phyloP scores from a whole-genome alignment of 352 stramenopile genomes.

The Nothophytophthora sp. region DNA sequence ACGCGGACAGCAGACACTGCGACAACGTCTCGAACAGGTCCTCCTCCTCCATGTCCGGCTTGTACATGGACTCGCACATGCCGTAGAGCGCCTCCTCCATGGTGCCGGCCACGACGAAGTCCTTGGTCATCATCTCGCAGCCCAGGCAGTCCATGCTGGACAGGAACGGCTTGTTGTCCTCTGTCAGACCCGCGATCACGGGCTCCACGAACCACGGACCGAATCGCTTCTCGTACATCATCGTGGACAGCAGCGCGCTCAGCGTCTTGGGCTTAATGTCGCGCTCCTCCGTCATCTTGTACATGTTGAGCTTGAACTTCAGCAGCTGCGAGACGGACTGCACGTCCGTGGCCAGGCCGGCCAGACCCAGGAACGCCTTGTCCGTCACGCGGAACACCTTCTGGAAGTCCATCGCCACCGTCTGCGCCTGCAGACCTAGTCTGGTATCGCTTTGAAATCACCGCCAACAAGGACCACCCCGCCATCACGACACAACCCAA shows the following conservation, averaged over 20 bases:
- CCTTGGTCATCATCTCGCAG: constrained; percentile 94
- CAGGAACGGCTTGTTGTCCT: constrained; percentile 97
- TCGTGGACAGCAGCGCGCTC: constrained; percentile 93
- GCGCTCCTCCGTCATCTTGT: constrained; percentile 98
- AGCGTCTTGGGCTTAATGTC: constrained; percentile 99
- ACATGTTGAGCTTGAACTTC: constrained; percentile 96
- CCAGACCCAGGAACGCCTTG: constrained; percentile 95
- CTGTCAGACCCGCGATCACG: constrained; percentile 96
- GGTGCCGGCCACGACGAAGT: constrained; percentile 98
- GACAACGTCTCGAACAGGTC: constrained; percentile 99
- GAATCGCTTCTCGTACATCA: constrained; percentile 99
- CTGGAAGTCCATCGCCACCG: constrained; percentile 97
- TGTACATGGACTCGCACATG: constrained; percentile 99
- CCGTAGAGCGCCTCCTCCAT: constrained; percentile 98
- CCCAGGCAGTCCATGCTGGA: constrained; percentile 98
- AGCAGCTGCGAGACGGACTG: constrained; percentile 97
- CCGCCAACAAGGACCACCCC: background rate
- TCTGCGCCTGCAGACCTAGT: constrained; percentile 97
- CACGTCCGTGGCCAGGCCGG: constrained; percentile 98
- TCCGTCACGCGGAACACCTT: constrained; percentile 99
- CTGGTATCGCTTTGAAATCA: constrained; percentile 89
- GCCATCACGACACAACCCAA: no score
- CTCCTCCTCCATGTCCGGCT: constrained; percentile 95
- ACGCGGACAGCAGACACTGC: constrained; percentile 97
- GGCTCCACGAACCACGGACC: constrained; percentile 99